Evolutionary conservation across 2,329 filamentous ascomycete species (phyloP), one percentile per base, ranked within the genome.

Genomic region (Neospermospora avenae): DNA sequence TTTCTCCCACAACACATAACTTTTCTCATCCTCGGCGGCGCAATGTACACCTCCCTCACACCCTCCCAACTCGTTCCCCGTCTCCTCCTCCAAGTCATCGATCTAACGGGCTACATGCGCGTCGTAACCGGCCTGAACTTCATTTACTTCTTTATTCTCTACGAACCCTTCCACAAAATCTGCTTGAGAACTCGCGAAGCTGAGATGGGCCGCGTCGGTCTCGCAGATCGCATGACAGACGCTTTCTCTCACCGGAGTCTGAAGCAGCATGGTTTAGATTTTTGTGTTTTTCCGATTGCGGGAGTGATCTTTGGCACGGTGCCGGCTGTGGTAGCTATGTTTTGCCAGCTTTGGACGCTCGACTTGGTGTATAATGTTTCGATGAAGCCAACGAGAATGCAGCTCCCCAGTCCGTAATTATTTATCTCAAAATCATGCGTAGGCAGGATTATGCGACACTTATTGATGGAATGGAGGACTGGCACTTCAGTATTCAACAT

Each of bases 331-430:
- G 85, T 90, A 64, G 88, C 88, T 2, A 83, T 88, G 64, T 74
- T 90, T 57, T 83, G 80, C 69, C 88, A 91, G 71, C 84, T 90
- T 69, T 90, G 86, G 81, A 89, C 85, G 0, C 76, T 86, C 35
- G 79, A 88, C 58, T 72, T 91, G 65, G 84, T 87, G 11, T 91
- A 91, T 73, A 82, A 84, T 0, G 87, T 91, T 68, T 89, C 86
- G 76, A 84, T 86, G 74, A 91, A 90, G 81, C 84, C 68, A 16
- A 34, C 25, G 22, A 55, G 48, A 14, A 22, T 37, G 42, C 35
- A 28, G 11, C 31, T 46, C 20, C 45, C 55, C 8, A 46, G 22
- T 20, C 22, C 45, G 25, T 55, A 28, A 42, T 39, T 54, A 24
- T 10, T 31, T 31, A 31, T 6, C 1, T 31, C 28, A 31, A 5